Evolutionary conservation across 2,329 filamentous ascomycete genomes (phyloP).

Genomic region (Leptographium wingfieldii): DNA sequence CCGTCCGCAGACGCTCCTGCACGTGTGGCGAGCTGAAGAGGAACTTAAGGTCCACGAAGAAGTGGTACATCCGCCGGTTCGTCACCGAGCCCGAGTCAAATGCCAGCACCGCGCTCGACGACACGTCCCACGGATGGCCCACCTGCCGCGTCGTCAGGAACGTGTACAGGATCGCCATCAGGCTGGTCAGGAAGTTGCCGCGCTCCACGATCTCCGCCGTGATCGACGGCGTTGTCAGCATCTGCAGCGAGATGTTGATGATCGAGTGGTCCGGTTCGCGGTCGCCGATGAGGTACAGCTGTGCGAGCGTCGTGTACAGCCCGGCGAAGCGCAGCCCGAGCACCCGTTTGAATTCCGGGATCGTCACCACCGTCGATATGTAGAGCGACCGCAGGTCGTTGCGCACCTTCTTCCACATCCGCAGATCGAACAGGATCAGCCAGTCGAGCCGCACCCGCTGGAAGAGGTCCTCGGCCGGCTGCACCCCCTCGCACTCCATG

Average conservation of each 20-base stretch:
- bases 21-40: conserved; percentile 82
- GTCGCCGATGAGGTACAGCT: conserved; percentile 91
- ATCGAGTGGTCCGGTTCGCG: conserved; percentile 96
- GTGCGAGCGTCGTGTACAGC: conserved; percentile 83
- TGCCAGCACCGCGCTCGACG: conserved; percentile 72
- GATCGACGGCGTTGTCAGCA: conserved; percentile 93
- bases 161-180: conserved; percentile 94
- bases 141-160: conserved; percentile 95
- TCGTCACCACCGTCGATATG: conserved; percentile 89
- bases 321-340: conserved; percentile 88
- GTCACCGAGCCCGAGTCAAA: conserved; percentile 93
- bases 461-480: conserved; percentile 75
- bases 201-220: conserved; percentile 90
- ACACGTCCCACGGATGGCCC: conserved; percentile 81
- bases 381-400: conserved; percentile 86
- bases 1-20: conserved; percentile 68
- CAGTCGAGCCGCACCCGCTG: conserved; percentile 84
- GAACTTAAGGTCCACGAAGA: conserved; percentile 89
- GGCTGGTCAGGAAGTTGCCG: conserved; percentile 88
- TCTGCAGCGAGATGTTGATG: conserved; percentile 92
- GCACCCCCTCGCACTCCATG: conserved; percentile 46
- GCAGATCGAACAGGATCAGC: conserved; percentile 84
- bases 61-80: conserved; percentile 92
- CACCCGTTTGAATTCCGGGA: conserved; percentile 91
- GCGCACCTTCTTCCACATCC: conserved; percentile 92